Conservation (phyloP, 75 land plant species). For the Sequoiadendron giganteum region DNA sequence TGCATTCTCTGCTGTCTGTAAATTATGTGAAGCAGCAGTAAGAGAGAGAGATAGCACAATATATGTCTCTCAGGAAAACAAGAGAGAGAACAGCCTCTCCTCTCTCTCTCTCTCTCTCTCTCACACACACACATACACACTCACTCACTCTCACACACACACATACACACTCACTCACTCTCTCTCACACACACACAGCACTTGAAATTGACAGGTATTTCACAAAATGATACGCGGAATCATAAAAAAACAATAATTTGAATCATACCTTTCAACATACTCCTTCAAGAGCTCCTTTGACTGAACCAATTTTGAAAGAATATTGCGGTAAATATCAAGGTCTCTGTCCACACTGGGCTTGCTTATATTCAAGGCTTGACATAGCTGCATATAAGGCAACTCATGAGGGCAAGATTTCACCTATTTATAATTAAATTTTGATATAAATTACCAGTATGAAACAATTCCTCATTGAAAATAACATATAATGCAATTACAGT, state of each 20-base stretch:
- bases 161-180: no score
- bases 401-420: conserved; percentile 9
- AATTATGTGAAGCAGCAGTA: no score
- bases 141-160: no score
- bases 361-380: conserved; percentile 78
- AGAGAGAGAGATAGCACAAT: no score
- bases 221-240: no score
- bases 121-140: neutral
- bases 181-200: no score
- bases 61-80: no score
- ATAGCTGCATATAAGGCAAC: conserved; percentile 60
- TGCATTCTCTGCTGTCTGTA: no score
- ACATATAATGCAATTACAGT: neutral
- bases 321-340: conserved; percentile 93
- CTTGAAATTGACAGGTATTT: neutral
- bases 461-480: neutral
- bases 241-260: neutral
- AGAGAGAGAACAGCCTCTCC: neutral
- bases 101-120: neutral
- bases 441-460: neutral
- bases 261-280: conserved; percentile 79
- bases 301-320: conserved; percentile 93
- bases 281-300: conserved; percentile 97
- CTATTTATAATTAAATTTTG: neutral
- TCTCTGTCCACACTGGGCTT: conserved; percentile 95